phyloP scores from a whole-genome alignment of 2,329 filamentous ascomycete species.

The Xylaria sp. region DNA sequence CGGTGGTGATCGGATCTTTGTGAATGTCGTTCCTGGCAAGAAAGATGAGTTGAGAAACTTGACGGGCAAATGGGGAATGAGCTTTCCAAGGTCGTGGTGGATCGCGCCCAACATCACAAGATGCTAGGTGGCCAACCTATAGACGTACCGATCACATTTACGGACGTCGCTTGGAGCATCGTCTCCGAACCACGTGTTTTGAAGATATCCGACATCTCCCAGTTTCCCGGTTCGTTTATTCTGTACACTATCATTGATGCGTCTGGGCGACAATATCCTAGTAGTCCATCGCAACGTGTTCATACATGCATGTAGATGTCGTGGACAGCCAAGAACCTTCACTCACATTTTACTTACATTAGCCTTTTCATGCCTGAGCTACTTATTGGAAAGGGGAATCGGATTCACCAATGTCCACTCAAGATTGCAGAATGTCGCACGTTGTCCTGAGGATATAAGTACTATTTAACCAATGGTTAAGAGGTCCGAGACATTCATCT shows the following conservation, averaged over 20 bases:
- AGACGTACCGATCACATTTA: slow-evolving; percentile 16
- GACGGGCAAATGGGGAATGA: slow-evolving; percentile 53
- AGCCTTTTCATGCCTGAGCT: neutral
- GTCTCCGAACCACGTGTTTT: neutral
- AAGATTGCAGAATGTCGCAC: neutral
- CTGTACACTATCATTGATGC: neutral
- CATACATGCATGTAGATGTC: neutral
- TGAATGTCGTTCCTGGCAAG: slow-evolving; percentile 54
- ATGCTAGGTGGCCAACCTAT: slow-evolving; percentile 17
- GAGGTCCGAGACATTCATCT: neutral
- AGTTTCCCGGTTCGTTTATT: neutral
- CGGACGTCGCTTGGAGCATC: neutral
- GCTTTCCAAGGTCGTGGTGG: slow-evolving; percentile 53
- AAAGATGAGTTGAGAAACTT: slow-evolving; percentile 50
- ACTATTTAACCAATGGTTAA: neutral
- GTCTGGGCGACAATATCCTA: neutral
- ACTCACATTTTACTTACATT: too few relatives aligned
- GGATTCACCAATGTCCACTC: neutral
- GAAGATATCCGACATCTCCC: neutral
- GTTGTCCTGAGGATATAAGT: neutral
- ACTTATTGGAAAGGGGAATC: neutral
- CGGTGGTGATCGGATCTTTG: slow-evolving; percentile 49
- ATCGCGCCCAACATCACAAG: slow-evolving; percentile 37
- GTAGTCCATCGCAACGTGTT: neutral
- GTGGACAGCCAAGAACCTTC: neutral